Evolutionary conservation across 306 rosid genomes (phyloP), one percentile per base, ranked within the genome.

Genomic region (Trifolium repens): DNA sequence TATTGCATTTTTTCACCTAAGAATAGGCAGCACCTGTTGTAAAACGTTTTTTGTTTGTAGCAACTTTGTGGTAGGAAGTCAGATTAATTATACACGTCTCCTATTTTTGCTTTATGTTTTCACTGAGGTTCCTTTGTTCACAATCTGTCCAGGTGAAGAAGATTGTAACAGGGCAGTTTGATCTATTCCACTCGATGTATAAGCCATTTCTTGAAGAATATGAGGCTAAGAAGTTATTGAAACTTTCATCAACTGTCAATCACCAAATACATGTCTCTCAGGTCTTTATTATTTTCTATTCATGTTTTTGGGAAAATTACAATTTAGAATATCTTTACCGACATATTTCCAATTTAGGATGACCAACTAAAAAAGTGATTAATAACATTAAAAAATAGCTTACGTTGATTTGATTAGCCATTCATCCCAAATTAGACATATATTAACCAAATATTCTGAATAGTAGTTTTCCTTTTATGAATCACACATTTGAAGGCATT

Each of bases 91-190:
- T 71, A 65, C 69, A 26, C 42, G 61, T 26, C 52, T 62, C 47
- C 58, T 54, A 57, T 50, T 43, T 68, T 44, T 61, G n/a, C 26
- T 12, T 16, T 59, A 1, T 44, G 22, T 37, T 82, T 73, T 62
- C 35, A 62, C 78, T n/a, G 54, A 78, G 62, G 69, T 61, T 79
- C 50, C 77, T 47, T 53, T 55, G 74, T 84, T 77, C 69, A 35
- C 81, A 32, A 70, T 75, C 40, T 82, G 44, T 62, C 67, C 84
- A 94, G 98, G 96, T 90, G 79, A 86, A 81, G 82, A 94, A 91
- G 87, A 94, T 94, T 71, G 96, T 92, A 39, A 64, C 76, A 27
- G 96, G 96, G 60, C 96, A 94, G 76, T 89, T 85, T 83, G 84
- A 84, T 75, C 80, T 86, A 66, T 94, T 94, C 81, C 93, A 67